Evolutionary conservation across 1,284 basidiomycete genomes (phyloP).

Genomic region (Mycosarcoma mackinlayi): DNA sequence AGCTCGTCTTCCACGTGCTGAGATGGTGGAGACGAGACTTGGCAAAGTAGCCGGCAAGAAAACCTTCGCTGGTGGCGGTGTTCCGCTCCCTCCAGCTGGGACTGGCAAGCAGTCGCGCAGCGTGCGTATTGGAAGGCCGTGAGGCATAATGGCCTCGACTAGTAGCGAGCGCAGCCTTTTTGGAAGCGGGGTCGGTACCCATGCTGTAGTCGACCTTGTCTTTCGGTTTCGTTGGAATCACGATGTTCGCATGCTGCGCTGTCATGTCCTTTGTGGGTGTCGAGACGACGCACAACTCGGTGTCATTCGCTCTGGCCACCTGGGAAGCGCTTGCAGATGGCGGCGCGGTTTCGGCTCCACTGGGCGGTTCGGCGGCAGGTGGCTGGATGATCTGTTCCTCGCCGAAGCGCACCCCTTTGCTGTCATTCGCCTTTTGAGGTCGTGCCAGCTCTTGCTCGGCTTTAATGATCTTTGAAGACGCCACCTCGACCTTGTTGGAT

Average conservation of each 20-base stretch:
- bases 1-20: conserved; percentile 90
- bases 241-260: not conserved
- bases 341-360: not conserved
- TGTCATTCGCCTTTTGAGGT: not conserved
- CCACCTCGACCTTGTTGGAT: not conserved
- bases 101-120: conserved; percentile 54
- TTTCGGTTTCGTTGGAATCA: conserved; percentile 23
- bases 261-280: not conserved
- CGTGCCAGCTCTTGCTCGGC: not conserved
- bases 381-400: conserved; percentile 17
- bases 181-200: conserved; percentile 47
- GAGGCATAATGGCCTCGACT: conserved; percentile 45
- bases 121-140: conserved; percentile 51
- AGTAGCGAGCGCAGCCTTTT: conserved; percentile 24
- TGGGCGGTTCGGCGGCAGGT: not conserved
- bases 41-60: conserved; percentile 89
- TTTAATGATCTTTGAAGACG: too few species aligned
- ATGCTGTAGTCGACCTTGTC: conserved; percentile 32
- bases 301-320: too few species aligned
- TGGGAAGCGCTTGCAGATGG: not conserved
- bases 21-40: conserved; percentile 91
- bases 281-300: too few species aligned
- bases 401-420: conserved; percentile 27
- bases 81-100: conserved; percentile 81
- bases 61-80: conserved; percentile 84